Conservation (phyloP, 225 moss, liverwort and hornwort genomes). For the Pseudoscleropodium purum region DNA sequence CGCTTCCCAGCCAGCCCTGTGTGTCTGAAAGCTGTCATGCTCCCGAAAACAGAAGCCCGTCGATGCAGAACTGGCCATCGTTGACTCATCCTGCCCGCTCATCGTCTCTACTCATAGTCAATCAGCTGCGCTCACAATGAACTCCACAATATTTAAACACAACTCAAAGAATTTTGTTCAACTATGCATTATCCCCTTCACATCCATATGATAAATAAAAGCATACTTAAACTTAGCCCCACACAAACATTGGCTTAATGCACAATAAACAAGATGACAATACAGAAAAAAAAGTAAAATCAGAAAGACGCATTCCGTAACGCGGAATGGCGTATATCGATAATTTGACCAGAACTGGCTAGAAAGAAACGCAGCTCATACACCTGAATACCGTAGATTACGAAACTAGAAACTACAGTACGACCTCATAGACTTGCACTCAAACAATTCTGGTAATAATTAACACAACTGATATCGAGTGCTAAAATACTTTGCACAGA, state of each 20-base stretch:
- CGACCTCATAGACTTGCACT: neutral
- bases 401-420: neutral
- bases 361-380: neutral
- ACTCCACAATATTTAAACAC: neutral
- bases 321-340: neutral
- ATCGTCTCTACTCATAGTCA: conserved; percentile 29
- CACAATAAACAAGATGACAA: neutral
- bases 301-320: neutral
- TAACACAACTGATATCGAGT: neutral
- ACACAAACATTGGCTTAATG: neutral
- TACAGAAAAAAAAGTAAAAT: neutral
- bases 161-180: neutral
- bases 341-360: neutral
- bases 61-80: conserved; percentile 35
- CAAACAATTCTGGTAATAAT: neutral
- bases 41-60: conserved; percentile 26
- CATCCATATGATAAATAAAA: neutral
- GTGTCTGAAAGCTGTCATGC: conserved; percentile 44
- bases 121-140: conserved; percentile 1
- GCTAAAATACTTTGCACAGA: neutral
- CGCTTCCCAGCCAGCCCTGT: conserved; percentile 29
- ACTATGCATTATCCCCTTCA: neutral
- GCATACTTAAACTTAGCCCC: neutral
- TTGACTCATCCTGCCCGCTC: conserved; percentile 43
- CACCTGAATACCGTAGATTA: neutral